Conservation (phyloP, 148 eudicot genomes). For the Camellia japonica region DNA sequence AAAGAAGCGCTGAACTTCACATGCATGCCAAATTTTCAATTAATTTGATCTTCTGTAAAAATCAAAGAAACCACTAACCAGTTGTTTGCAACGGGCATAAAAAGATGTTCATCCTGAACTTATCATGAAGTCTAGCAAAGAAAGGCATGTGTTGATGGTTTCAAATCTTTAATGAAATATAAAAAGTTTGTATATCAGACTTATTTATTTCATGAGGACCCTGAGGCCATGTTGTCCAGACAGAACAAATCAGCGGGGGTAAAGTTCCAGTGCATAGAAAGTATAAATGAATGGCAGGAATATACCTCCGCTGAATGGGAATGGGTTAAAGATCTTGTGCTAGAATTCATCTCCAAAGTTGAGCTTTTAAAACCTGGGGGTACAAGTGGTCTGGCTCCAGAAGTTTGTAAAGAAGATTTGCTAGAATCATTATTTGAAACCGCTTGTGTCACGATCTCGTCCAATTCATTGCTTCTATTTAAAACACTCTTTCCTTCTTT, state of each 20-base stretch:
- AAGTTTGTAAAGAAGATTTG: slow-evolving; percentile 52
- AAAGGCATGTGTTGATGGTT: background rate
- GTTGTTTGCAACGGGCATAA: background rate
- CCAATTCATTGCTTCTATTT: slow-evolving; percentile 30
- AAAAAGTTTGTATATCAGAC: background rate
- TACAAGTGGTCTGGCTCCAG: slow-evolving; percentile 74
- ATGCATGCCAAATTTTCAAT: background rate
- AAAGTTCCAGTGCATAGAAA: background rate
- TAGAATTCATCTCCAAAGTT: slow-evolving; percentile 55
- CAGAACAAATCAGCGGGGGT: background rate
- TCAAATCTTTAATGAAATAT: background rate
- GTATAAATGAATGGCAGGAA: background rate
- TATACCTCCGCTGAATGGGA: slow-evolving; percentile 51
- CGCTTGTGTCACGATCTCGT: slow-evolving; percentile 31
- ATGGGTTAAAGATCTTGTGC: slow-evolving; percentile 34
- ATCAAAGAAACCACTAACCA: background rate
- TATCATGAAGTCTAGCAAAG: background rate
- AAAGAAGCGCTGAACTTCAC: background rate
- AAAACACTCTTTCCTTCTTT: slow-evolving; percentile 30
- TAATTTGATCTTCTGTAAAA: background rate
- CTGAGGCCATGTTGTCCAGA: background rate
- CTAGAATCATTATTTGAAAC: slow-evolving; percentile 45
- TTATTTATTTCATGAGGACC: background rate
- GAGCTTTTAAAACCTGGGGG: slow-evolving; percentile 88
- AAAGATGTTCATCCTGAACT: slow-evolving; percentile 1